Evolutionary conservation across 1,284 basidiomycete genomes (phyloP).

Genomic region (Caloboletus inedulis): DNA sequence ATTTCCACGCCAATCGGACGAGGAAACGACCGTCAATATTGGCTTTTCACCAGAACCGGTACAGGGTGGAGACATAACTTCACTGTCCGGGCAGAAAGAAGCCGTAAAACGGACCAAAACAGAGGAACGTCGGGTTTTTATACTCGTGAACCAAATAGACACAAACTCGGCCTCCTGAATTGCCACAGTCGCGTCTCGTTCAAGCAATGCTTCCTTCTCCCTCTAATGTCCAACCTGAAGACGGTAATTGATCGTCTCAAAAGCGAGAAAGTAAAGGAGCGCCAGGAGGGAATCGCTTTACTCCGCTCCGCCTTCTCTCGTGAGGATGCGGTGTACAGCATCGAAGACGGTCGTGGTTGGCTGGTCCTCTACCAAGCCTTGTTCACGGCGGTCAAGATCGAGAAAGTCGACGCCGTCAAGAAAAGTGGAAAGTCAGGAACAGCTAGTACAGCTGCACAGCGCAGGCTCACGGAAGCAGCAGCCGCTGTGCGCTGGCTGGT

Average conservation of each 20-base stretch:
- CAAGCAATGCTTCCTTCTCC: slow-evolving; percentile 2
- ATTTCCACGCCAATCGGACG: slow-evolving; percentile 50
- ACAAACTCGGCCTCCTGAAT: slow-evolving; percentile 22
- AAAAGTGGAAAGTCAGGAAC: slow-evolving; percentile 41
- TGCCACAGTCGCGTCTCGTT: slow-evolving; percentile 14
- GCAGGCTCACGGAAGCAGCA: slow-evolving; percentile 62
- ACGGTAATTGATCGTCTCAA: slow-evolving; percentile 52
- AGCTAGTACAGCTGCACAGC: slow-evolving; percentile 42
- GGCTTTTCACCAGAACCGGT: slow-evolving; percentile 74
- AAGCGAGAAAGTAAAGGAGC: slow-evolving; percentile 70
- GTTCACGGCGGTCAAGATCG: slow-evolving; percentile 61
- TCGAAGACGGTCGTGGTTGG: slow-evolving; percentile 62
- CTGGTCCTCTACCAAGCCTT: slow-evolving; percentile 70
- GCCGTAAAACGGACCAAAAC: slow-evolving; percentile 35
- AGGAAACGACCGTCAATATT: slow-evolving; percentile 43
- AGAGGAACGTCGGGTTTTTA: slow-evolving; percentile 17
- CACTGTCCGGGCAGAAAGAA: slow-evolving; percentile 71
- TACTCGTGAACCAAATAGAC: slow-evolving; percentile 29
- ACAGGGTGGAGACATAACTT: slow-evolving; percentile 50
- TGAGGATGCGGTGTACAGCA: slow-evolving; percentile 48
- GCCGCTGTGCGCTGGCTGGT: slow-evolving; percentile 69
- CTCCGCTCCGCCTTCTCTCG: slow-evolving; percentile 64
- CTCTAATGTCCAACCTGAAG: slow-evolving; percentile 41
- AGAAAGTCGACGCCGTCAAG: slow-evolving; percentile 55
- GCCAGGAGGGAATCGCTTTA: slow-evolving; percentile 60